Evolutionary conservation across 2,329 filamentous ascomycete species (phyloP).

Genomic region (Colletotrichum acutatum): DNA sequence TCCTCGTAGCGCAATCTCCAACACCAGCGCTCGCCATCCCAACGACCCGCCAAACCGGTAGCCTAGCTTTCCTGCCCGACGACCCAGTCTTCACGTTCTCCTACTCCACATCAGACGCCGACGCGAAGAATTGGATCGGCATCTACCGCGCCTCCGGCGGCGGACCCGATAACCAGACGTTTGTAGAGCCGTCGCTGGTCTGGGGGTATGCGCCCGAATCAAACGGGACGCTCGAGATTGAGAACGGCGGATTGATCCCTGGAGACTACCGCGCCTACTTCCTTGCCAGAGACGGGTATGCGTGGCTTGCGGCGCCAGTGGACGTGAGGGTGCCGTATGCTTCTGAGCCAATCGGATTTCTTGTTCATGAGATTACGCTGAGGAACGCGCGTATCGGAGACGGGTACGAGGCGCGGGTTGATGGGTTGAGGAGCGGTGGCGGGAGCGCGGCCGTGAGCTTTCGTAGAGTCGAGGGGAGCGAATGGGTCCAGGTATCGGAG

Average conservation of each 20-base stretch:
- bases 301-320: conserved; percentile 48
- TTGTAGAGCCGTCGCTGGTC: conserved; percentile 41
- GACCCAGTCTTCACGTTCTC: conserved; percentile 45
- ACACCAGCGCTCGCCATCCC: not conserved
- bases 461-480: conserved; percentile 39
- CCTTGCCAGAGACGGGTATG: conserved; percentile 48
- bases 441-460: conserved; percentile 42
- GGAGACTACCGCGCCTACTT: conserved; percentile 51
- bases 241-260: conserved; percentile 38
- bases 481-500: conserved; percentile 47
- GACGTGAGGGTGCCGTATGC: conserved; percentile 40
- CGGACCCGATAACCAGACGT: conserved; percentile 46
- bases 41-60: not conserved
- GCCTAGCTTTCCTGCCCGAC: not conserved
- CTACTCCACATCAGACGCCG: conserved; percentile 45
- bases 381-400: conserved; percentile 50
- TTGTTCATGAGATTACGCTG: conserved; percentile 43
- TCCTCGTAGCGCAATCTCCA: not conserved
- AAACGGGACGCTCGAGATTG: conserved; percentile 43
- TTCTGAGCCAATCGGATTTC: conserved; percentile 40
- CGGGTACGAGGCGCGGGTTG: conserved; percentile 44
- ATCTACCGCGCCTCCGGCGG: conserved; percentile 47
- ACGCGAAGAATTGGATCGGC: conserved; percentile 51
- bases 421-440: conserved; percentile 45
- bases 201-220: conserved; percentile 47